Evolutionary conservation across 345 rosid species (phyloP), one percentile per base, ranked within the genome.

Genomic region (Ailanthus altissimus): DNA sequence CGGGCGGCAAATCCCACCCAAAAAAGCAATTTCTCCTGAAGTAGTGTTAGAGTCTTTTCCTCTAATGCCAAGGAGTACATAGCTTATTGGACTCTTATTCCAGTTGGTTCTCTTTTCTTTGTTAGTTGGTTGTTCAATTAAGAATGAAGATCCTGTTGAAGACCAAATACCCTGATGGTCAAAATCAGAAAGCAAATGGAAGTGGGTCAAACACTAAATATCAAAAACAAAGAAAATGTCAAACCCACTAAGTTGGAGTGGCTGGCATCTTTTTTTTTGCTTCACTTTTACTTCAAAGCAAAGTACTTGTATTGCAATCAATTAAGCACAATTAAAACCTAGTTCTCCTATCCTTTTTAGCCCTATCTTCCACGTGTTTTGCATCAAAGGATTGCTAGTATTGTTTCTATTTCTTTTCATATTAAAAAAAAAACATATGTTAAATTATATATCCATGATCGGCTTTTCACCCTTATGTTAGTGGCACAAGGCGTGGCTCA

Each of bases 121-220:
- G 43, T 26, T 54, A 43, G 38, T 67, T 43, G 79, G 36, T 32
- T 43, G 49, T 23, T 64, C 82, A 54, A 70, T 59, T 45, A 78
- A 80, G 68, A 62, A 69, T 38, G 42, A 21, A 47, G 57, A 61
- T 40, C 36, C 47, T n/a, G 42, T 47, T 53, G 69, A 77, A 47
- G 61, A 54, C 73, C 76, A 71, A 61, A 63, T 65, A 49, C n/a
- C 63, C 23, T 28, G 56, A 67, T 75, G 32, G 78, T 80, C 85
- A 75, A 82, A 73, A 6, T 15, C 36, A 70, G 46, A 76, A 45
- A 67, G 66, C 7, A 23, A 67, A 23, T 21, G 10, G 12, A 62
- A 78, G 36, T 43, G 73, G 65, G 86, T 84, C 89, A 82, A 84
- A 86, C 77, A 68, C 57, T 72, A 40, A 32, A 51, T 23, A 67